These are phyloP conservation scores for Artemisia annua DNA, from an alignment of 129 eudicot genomes.

Conservation along the genomic window DNA sequence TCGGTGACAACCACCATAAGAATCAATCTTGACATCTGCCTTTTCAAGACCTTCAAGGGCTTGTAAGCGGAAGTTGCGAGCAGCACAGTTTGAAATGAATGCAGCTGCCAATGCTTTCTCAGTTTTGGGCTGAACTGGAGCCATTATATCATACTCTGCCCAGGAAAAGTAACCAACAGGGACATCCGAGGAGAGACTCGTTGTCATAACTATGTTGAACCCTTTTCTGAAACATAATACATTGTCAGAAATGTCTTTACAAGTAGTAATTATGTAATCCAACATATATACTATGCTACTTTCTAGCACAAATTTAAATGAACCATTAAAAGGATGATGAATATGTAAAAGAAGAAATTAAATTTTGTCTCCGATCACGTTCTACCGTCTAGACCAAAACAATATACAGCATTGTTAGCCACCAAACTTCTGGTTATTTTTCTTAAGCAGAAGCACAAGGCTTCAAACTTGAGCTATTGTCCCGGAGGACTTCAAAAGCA, in stretches of 20 bases:
- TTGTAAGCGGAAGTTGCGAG: conserved; percentile 87
- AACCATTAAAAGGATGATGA: no score
- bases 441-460: no score
- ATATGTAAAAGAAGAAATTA: no score
- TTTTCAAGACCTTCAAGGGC: conserved; percentile 88
- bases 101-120: conserved; percentile 95
- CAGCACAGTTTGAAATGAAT: conserved; percentile 93
- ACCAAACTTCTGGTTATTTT: no score
- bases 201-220: conserved; percentile 79
- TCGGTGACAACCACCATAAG: conserved; percentile 91
- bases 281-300: no score
- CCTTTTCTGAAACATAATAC: conserved; percentile 62
- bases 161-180: conserved; percentile 98
- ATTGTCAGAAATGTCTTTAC: not conserved
- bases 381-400: no score
- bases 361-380: no score
- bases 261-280: no score
- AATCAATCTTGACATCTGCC: conserved; percentile 66
- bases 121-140: conserved; percentile 83
- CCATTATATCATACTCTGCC: conserved; percentile 99
- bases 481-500: no score
- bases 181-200: conserved; percentile 96
- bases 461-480: no score
- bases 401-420: no score
- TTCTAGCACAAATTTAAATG: no score